Evolutionary conservation across 768 basidiomycete species (phyloP).

Genomic region (Naganishia vishniacii): DNA sequence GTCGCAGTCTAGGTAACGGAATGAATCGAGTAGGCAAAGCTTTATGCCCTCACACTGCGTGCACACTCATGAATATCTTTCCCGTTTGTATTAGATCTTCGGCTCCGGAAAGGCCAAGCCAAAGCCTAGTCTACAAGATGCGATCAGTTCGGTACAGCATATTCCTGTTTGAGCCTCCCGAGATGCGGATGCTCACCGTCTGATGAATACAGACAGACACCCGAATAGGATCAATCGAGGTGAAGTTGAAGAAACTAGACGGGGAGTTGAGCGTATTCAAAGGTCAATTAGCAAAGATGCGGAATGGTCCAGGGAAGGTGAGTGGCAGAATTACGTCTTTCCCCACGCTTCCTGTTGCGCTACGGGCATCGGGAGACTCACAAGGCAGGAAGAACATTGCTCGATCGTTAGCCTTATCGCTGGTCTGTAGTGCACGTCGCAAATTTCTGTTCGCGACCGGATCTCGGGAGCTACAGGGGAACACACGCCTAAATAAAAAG

Average conservation of each 20-base stretch:
- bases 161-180: neutral
- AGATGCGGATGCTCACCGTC: no score
- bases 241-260: constrained; percentile 94
- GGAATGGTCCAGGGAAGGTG: constrained; percentile 93
- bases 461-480: no score
- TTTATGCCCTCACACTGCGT: no score
- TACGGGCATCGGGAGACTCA: no score
- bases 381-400: no score
- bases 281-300: constrained; percentile 89
- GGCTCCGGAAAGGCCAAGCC: constrained; percentile 59
- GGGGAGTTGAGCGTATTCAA: constrained; percentile 86
- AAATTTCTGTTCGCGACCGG: no score
- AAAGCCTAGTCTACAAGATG: constrained; percentile 79
- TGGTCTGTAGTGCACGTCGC: no score
- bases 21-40: constrained; percentile 41
- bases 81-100: constrained; percentile 39
- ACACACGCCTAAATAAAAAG: no score
- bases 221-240: constrained; percentile 80
- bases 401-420: no score
- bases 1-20: no score
- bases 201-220: constrained; percentile 78
- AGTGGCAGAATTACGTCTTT: no score
- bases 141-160: constrained; percentile 63
- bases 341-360: no score
- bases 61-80: neutral